A percentile compares a stretch with the other conserved stretches of the same genome.
These are phyloP conservation scores for Naganishia sp. DNA, from an alignment of 1,284 basidiomycete genomes.

Conservation along the genomic window DNA sequence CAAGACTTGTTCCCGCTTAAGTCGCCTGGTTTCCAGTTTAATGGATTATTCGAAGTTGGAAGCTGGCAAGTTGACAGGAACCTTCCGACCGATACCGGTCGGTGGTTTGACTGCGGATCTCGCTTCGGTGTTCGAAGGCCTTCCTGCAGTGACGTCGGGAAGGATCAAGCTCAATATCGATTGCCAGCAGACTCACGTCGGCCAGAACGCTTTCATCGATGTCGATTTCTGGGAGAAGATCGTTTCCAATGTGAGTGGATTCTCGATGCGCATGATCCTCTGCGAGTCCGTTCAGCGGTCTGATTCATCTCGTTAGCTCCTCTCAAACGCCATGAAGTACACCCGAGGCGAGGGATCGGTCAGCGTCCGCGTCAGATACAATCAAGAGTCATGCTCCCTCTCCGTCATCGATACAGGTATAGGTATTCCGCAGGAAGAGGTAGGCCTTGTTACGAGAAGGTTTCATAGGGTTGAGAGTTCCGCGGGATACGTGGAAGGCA, in stretches of 20 bases:
- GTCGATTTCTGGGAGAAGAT: constrained; percentile 56
- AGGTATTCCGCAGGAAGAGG: constrained; percentile 52
- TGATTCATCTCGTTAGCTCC: constrained; percentile 32
- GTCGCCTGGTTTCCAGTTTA: constrained; percentile 49
- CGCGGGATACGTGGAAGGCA: constrained; percentile 51
- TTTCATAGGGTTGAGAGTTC: constrained; percentile 52
- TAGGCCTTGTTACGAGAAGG: constrained; percentile 48
- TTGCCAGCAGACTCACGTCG: constrained; percentile 43
- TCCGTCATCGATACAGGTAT: constrained; percentile 54
- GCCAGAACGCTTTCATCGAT: constrained; percentile 49
- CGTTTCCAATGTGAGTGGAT: constrained; percentile 43
- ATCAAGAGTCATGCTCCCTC: constrained; percentile 38
- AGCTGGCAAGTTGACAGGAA: constrained; percentile 48
- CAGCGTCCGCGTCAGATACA: constrained; percentile 42
- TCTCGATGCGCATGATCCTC: too few species aligned
- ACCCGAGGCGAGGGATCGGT: constrained; percentile 44
- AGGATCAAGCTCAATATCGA: constrained; percentile 49
- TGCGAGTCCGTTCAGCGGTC: too few species aligned
- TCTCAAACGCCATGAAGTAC: constrained; percentile 54
- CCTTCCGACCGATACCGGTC: constrained; percentile 51
- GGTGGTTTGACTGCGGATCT: constrained; percentile 52
- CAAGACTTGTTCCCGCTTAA: constrained; percentile 47
- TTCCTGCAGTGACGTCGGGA: constrained; percentile 41
- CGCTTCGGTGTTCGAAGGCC: constrained; percentile 49
- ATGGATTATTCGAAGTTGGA: constrained; percentile 52